phyloP scores from a whole-genome alignment of 805 yeast genomes.

The Monosporozyma unispora region DNA sequence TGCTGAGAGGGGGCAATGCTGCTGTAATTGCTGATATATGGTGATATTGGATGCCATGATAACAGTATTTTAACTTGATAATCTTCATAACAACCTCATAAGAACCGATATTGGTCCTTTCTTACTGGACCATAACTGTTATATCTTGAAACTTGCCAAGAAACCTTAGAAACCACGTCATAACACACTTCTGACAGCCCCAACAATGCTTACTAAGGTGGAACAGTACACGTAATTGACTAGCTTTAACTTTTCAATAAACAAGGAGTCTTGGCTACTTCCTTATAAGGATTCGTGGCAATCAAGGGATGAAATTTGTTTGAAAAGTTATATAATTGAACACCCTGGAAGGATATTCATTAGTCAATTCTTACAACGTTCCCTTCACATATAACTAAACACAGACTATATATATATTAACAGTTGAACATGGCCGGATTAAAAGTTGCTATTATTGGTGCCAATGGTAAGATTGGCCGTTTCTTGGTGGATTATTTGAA shows the following conservation, averaged over 20 bases:
- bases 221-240: too few relatives aligned
- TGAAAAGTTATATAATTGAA: not conserved
- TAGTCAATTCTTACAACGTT: too few relatives aligned
- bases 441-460: conserved; percentile 46
- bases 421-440: conserved; percentile 3
- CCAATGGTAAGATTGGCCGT: conserved; percentile 55
- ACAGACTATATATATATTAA: too few relatives aligned
- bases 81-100: too few relatives aligned
- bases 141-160: not conserved
- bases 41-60: too few relatives aligned
- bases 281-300: not conserved
- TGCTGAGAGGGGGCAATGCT: not conserved
- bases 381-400: not conserved
- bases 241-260: too few relatives aligned
- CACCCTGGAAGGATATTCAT: too few relatives aligned
- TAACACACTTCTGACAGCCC: not conserved
- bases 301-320: not conserved
- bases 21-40: too few relatives aligned
- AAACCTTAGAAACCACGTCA: not conserved
- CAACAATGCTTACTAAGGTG: too few relatives aligned
- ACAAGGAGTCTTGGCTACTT: too few relatives aligned
- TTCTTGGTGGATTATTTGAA: conserved; percentile 33
- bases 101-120: not conserved
- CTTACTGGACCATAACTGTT: not conserved
- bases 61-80: too few relatives aligned